Conservation (phyloP, 2,329 filamentous ascomycete genomes). For the Fulvia fulva region DNA sequence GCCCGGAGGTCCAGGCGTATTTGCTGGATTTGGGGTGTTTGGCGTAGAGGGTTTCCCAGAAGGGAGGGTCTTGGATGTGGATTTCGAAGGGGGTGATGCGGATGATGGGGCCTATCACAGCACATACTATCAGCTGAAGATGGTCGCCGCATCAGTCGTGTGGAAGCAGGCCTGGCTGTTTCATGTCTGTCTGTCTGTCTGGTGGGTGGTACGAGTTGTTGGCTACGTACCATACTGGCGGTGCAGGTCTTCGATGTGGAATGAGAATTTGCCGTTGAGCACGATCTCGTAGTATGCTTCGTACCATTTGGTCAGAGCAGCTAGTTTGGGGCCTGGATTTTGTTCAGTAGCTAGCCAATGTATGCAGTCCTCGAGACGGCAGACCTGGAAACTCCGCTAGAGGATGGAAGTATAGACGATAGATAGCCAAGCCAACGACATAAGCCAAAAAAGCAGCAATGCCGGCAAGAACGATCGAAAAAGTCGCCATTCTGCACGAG, state of each 20-base stretch:
- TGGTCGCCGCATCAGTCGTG: too few species aligned
- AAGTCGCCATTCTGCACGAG: conserved; percentile 4
- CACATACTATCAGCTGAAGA: too few species aligned
- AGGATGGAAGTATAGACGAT: conserved; percentile 25
- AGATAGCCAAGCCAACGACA: conserved; percentile 16
- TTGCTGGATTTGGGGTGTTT: conserved; percentile 17
- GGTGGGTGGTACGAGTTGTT: too few species aligned
- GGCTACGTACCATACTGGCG: conserved; percentile 26
- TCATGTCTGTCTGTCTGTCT: too few species aligned
- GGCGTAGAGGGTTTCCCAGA: conserved; percentile 26
- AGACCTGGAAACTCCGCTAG: conserved; percentile 25
- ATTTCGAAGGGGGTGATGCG: conserved; percentile 41
- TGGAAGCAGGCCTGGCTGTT: too few species aligned
- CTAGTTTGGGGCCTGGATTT: conserved; percentile 23
- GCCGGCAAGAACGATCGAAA: neutral
- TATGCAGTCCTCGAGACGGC: neutral
- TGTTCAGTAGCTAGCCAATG: neutral
- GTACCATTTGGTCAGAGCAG: conserved; percentile 27
- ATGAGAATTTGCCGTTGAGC: conserved; percentile 24
- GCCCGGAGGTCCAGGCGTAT: conserved; percentile 12
- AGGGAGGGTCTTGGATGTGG: conserved; percentile 39
- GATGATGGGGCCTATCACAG: conserved; percentile 22
- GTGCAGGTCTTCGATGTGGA: conserved; percentile 28
- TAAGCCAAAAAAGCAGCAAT: conserved; percentile 13
- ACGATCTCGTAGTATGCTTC: conserved; percentile 31